Evolutionary conservation across 257 asterid genomes (phyloP), one percentile per base, ranked within the genome.

Genomic region (Datura wrightii): DNA sequence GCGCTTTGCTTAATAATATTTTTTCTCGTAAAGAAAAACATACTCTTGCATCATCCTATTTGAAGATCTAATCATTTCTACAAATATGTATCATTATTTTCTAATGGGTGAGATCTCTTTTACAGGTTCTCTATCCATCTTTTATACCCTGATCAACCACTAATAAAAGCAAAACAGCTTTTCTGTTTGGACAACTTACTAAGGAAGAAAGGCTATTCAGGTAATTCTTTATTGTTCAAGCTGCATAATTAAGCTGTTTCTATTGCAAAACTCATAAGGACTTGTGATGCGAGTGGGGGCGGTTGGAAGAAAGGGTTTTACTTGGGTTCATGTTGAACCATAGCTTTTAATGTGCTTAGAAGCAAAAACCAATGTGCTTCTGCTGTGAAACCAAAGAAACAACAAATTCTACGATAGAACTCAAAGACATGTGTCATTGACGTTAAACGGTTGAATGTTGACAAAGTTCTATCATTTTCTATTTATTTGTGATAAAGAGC

Each of bases 161-260:
- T 97, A 85, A 39, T 95, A 87, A 92, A 86, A 90, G 99, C 97
- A 85, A 97, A 97, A 85, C 98, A 94, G 85, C 94, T 97, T 76
- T 97, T 97, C 90, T 88, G 88, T 83, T 66, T 94, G 92, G 94
- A 91, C 88, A 95, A 97, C 93, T 92, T 97, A 87, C 89, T 97
- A 86, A 93, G 98, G 41, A 97, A 93, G 94, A 93, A 91, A 89
- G 97, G 93, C 63, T 42, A 82, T 84, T 83, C 95, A 91, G 99
- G 98, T 95, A 89, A 59, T 78, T 39, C 18, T 76, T 62, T n/a
- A 83, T 60, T 58, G 67, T 55, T 76, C 42, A 78, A 52, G 65
- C 82, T 52, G 82, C 62, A 50, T 31, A 78, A 15, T 48, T 78
- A 67, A 76, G 74, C 39, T 14, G 78, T 59, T 74, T 78, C 44